Evolutionary conservation across 805 yeast species (phyloP).

Genomic region (Maudiozyma barnettii): DNA sequence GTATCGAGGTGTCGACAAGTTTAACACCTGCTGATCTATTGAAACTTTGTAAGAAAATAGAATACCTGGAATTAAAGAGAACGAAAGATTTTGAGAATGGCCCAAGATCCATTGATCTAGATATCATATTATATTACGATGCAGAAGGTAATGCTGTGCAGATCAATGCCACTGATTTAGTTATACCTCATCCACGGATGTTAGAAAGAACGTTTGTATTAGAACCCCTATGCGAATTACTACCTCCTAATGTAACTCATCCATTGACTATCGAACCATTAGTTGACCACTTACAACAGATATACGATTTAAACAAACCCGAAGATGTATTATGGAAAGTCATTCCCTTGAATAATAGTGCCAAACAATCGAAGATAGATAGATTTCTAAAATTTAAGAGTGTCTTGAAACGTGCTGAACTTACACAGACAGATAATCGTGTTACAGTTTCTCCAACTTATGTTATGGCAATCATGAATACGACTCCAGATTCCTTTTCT

Average conservation of each 20-base stretch:
- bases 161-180: conserved; percentile 48
- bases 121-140: conserved; percentile 54
- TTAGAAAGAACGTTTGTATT: conserved; percentile 84
- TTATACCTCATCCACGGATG: conserved; percentile 82
- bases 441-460: conserved; percentile 35
- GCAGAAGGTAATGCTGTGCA: conserved; percentile 32
- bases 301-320: conserved; percentile 40
- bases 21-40: conserved; percentile 59
- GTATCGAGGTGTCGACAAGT: conserved; percentile 51
- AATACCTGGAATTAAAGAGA: conserved; percentile 59
- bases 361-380: conserved; percentile 8
- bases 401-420: conserved; percentile 37
- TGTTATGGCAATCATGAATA: conserved; percentile 80
- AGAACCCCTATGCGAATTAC: conserved; percentile 76
- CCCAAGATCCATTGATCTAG: conserved; percentile 86
- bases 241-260: conserved; percentile 57
- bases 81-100: conserved; percentile 81
- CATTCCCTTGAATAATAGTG: conserved; percentile 33
- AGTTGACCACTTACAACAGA: conserved; percentile 52
- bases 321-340: conserved; percentile 41
- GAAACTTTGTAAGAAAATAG: conserved; percentile 58
- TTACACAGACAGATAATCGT: conserved; percentile 31
- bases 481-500: conserved; percentile 92
- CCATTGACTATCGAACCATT: conserved; percentile 84
- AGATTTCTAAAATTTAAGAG: conserved; percentile 21